Evolutionary conservation across 495 filamentous ascomycete species (phyloP).

Genomic region (Podospora didyma): DNA sequence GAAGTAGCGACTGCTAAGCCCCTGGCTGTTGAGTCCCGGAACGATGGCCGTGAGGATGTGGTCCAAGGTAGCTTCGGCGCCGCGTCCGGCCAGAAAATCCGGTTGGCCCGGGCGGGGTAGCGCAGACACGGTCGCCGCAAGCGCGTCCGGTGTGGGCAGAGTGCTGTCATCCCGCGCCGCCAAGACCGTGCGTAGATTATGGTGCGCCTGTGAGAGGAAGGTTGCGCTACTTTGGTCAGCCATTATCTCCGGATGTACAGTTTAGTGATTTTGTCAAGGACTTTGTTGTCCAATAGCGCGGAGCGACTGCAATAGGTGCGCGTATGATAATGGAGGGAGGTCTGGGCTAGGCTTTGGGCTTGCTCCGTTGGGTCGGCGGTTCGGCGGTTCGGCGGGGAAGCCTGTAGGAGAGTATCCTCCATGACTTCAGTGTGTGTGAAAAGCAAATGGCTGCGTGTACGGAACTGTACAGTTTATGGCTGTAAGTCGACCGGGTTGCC

Average conservation of each 20-base stretch:
- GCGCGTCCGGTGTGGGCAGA: slow-evolving; percentile 15
- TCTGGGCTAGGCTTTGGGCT: no score
- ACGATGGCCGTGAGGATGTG: slow-evolving; percentile 57
- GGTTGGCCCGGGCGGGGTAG: slow-evolving; percentile 12
- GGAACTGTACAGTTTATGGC: no score
- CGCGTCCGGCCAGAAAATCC: slow-evolving; percentile 15
- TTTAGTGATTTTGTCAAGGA: neutral
- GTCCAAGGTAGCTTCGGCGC: slow-evolving; percentile 22
- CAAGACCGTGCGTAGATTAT: slow-evolving; percentile 16
- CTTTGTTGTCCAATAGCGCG: neutral
- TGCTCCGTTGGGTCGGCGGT: no score
- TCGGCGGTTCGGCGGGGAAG: no score
- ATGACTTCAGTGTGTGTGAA: no score
- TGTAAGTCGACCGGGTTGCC: no score
- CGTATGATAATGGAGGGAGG: no score
- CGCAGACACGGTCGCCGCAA: slow-evolving; percentile 21
- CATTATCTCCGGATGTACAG: neutral
- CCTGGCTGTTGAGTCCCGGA: slow-evolving; percentile 61
- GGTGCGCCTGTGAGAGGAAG: slow-evolving; percentile 13
- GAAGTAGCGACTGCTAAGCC: slow-evolving; percentile 65
- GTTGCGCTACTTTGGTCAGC: neutral
- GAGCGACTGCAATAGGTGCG: no score
- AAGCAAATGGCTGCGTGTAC: no score
- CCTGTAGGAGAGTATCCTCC: no score
- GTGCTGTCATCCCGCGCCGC: slow-evolving; percentile 9